Evolutionary conservation across 139 green algal genomes (phyloP), one percentile per base, ranked within the genome.

Genomic region (Micractinium conductrix): DNA sequence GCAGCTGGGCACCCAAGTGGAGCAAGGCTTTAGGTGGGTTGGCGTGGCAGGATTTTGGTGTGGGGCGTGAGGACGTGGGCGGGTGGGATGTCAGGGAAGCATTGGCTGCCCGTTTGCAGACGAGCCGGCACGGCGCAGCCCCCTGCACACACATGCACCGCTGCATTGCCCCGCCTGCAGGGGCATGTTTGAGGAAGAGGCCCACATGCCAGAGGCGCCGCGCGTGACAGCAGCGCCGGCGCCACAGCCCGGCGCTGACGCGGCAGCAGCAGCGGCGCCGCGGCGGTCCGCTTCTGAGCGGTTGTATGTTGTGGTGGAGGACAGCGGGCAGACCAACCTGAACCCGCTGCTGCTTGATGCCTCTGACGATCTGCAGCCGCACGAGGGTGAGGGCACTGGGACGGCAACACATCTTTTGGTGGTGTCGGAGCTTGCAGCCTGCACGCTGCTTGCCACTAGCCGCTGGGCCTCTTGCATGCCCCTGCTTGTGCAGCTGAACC

Each of bases 321-420:
- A 83, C 5, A 35, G 21, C 22, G 30, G 22, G 4, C 17, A 42
- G 40, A 86, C 81, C 30, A 44, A 58, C 70, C 82, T 82, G 19
- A 86, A n/a, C 44, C 62, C 68, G 24, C 35, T 76, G 70, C 42
- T 83, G 82, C 50, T 58, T 62, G 74, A 83, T 10, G 63, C 35
- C 42, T 24, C 3, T 3, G 67, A 81, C 26, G 37, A 65, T 10
- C n/a, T 43, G 17, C 37, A 62, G 22, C 48, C 30, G 1, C 22
- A 35, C 28, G 73, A 74, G 45, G 74, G 82, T 74, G 70, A 10
- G 35, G 43, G 44, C 30, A 17, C 26, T 24, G 28, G 24, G 44
- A 26, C 37, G 40, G 63, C n/a, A n/a, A n/a, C n/a, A n/a, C n/a
- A n/a, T n/a, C n/a, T n/a, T n/a, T n/a, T n/a, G n/a, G n/a, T n/a